phyloP scores from a whole-genome alignment of 2,329 filamentous ascomycete species.

The Ceratocystiopsis sp. region DNA sequence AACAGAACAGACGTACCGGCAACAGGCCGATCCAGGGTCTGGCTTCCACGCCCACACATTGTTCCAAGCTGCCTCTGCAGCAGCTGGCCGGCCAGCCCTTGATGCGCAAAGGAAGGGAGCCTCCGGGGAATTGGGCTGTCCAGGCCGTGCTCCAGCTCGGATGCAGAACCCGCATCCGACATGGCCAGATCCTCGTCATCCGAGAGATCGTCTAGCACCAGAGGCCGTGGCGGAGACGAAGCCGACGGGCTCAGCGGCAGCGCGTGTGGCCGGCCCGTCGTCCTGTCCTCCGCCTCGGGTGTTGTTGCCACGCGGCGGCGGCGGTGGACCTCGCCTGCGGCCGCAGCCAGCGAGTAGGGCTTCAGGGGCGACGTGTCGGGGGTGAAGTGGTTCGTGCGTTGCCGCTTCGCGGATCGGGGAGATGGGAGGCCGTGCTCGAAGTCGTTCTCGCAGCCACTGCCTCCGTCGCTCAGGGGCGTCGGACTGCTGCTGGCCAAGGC shows the following conservation, averaged over 20 bases:
- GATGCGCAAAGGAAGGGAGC: conserved; percentile 13
- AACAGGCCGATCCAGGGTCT: conserved; percentile 19
- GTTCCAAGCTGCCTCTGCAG: conserved; percentile 23
- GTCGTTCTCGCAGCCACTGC: conserved; percentile 3
- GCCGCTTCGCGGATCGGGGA: conserved; percentile 18
- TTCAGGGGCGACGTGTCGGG: conserved; percentile 21
- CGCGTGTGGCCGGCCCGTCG: conserved; percentile 1
- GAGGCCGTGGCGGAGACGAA: conserved; percentile 12
- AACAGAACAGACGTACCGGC: conserved; percentile 10
- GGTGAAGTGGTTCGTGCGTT: conserved; percentile 21
- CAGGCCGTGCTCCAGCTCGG: conserved; percentile 9
- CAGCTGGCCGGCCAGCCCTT: conserved; percentile 22
- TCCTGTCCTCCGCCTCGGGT: conserved; percentile 3
- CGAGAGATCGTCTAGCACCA: not conserved
- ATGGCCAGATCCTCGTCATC: conserved; percentile 12
- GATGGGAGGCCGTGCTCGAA: conserved; percentile 11
- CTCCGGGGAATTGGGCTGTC: not conserved
- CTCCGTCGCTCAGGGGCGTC: no score
- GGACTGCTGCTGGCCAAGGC: conserved; percentile 12
- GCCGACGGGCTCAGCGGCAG: conserved; percentile 23
- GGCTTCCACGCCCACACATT: conserved; percentile 18
- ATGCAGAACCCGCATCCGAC: conserved; percentile 12
- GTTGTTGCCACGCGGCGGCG: conserved; percentile 2
- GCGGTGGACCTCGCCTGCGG: not conserved
- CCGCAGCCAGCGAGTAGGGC: conserved; percentile 7